Conservation (phyloP, 2,329 filamentous ascomycete genomes). For the Cladosporium sp. region DNA sequence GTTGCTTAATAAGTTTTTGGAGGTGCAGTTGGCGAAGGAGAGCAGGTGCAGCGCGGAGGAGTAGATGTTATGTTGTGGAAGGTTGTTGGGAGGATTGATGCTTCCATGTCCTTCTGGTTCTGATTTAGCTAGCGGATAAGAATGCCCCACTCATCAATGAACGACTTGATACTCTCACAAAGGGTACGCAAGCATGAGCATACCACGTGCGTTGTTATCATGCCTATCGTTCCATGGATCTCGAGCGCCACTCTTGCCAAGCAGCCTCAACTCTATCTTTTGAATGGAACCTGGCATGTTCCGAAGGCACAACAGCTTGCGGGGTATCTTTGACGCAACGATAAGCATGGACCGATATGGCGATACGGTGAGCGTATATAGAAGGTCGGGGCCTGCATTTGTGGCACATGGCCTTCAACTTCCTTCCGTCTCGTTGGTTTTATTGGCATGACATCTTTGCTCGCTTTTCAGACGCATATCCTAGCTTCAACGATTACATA, state of each 20-base stretch:
- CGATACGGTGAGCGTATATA: background rate
- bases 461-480: background rate
- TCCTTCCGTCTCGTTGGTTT: background rate
- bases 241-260: background rate
- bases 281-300: background rate
- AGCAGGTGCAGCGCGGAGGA: background rate
- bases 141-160: background rate
- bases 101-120: background rate
- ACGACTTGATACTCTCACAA: background rate
- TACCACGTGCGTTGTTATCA: background rate
- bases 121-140: background rate
- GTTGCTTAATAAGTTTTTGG: slow-evolving; percentile 41
- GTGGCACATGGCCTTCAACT: background rate
- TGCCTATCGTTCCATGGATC: background rate
- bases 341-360: background rate
- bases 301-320: background rate
- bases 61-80: background rate
- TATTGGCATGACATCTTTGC: background rate
- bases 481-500: background rate
- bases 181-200: background rate
- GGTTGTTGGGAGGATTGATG: background rate
- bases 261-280: background rate
- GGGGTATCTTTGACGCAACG: background rate
- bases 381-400: background rate
- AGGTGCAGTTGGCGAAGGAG: slow-evolving; percentile 28